Conservation (phyloP, 208 protist species). For the Novymonas esmeraldas region DNA sequence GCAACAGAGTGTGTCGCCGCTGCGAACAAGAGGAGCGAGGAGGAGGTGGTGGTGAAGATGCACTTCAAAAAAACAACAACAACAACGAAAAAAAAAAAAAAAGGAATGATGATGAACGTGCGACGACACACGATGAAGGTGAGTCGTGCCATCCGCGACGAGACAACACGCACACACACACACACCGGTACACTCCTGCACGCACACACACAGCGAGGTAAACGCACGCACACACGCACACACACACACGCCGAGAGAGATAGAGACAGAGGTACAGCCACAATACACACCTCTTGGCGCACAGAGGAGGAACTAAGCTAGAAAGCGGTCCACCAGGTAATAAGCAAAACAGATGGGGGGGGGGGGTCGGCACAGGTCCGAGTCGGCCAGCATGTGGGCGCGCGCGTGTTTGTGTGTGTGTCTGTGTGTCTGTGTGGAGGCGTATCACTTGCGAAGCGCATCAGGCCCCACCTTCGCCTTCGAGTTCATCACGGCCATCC, state of each 20-base stretch:
- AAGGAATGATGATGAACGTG: slow-evolving; percentile 4
- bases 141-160: too few relatives aligned
- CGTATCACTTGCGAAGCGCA: slow-evolving; percentile 54
- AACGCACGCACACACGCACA: too few relatives aligned
- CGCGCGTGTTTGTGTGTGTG: not conserved
- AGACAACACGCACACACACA: not conserved
- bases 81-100: not conserved
- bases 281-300: too few relatives aligned
- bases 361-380: too few relatives aligned
- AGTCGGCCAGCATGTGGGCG: too few relatives aligned
- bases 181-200: too few relatives aligned
- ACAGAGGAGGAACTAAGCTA: too few relatives aligned
- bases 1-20: not conserved
- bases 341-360: too few relatives aligned
- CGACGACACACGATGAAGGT: slow-evolving; percentile 19
- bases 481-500: slow-evolving; percentile 77
- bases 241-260: too few relatives aligned
- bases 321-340: too few relatives aligned
- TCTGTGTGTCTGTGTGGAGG: not conserved
- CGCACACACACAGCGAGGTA: too few relatives aligned
- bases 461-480: slow-evolving; percentile 69
- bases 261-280: too few relatives aligned
- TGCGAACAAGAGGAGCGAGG: not conserved
- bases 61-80: slow-evolving; percentile 1
- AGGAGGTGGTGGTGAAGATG: not conserved